These are phyloP conservation scores for Artemisia argyi DNA, from an alignment of 129 eudicot genomes.

Conservation along the genomic window DNA sequence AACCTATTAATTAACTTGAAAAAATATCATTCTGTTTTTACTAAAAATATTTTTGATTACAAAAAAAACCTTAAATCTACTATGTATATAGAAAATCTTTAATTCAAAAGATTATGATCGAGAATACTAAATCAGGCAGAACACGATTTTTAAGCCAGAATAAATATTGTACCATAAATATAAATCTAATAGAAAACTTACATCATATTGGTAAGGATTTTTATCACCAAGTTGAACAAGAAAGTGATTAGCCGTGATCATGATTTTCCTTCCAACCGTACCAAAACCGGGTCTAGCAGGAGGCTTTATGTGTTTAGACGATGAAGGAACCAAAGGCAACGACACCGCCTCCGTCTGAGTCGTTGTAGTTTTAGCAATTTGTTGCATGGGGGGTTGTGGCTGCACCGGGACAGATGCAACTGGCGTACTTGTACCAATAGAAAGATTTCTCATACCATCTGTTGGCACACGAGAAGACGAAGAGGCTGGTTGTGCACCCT, in stretches of 20 bases:
- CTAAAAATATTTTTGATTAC: too few species aligned
- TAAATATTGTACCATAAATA: not conserved
- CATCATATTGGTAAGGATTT: slow-evolving; percentile 69
- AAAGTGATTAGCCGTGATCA: slow-evolving; percentile 72
- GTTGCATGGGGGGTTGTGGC: not conserved
- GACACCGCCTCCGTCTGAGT: not conserved
- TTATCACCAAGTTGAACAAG: slow-evolving; percentile 44
- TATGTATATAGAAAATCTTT: too few species aligned
- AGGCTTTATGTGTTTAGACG: slow-evolving; percentile 30
- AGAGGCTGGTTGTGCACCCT: too few species aligned
- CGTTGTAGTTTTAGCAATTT: not conserved
- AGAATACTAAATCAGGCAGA: not conserved
- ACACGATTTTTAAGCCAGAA: not conserved
- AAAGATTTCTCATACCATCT: too few species aligned
- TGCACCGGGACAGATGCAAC: slow-evolving; percentile 21
- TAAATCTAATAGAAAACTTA: not conserved
- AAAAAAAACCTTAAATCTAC: too few species aligned
- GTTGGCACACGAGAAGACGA: too few species aligned
- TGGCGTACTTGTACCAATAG: too few species aligned
- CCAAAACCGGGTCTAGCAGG: slow-evolving; percentile 68
- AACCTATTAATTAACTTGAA: too few species aligned
- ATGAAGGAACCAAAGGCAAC: slow-evolving; percentile 31
- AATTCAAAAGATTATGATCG: too few species aligned
- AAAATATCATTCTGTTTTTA: too few species aligned
- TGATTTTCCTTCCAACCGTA: slow-evolving; percentile 26